A percentile compares a stretch with the other conserved stretches of the same genome.
These are phyloP conservation scores for Volvariella volvacea DNA, from an alignment of 1,284 basidiomycete genomes.

Conservation along the genomic window DNA sequence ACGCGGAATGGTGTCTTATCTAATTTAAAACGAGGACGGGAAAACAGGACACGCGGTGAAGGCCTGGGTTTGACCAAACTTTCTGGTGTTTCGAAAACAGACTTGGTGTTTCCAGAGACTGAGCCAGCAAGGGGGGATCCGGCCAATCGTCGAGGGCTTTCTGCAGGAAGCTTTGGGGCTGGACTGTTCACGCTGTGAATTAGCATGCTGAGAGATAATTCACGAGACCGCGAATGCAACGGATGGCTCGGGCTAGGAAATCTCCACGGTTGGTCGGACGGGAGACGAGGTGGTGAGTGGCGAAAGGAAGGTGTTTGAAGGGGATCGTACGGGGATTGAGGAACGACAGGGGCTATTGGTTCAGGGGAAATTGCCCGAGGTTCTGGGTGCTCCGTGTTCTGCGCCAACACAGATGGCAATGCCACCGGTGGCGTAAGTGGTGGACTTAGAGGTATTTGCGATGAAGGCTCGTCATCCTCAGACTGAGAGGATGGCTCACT, in stretches of 20 bases:
- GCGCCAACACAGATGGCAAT: background rate
- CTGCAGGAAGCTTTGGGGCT: slow-evolving; percentile 18
- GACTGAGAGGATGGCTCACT: background rate
- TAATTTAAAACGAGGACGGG: slow-evolving; percentile 20
- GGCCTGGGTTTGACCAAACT: slow-evolving; percentile 25
- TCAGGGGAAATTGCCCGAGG: slow-evolving; percentile 13
- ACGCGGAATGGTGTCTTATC: slow-evolving; percentile 14
- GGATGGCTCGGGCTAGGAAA: slow-evolving; percentile 69
- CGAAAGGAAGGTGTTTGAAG: slow-evolving; percentile 64
- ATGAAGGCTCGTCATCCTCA: slow-evolving; percentile 9
- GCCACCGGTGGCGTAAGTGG: slow-evolving; percentile 31
- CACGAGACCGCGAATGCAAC: slow-evolving; percentile 51
- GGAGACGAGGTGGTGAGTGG: slow-evolving; percentile 62
- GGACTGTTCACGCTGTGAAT: slow-evolving; percentile 33
- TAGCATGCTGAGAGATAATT: slow-evolving; percentile 59
- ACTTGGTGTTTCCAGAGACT: background rate
- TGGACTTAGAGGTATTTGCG: slow-evolving; percentile 23
- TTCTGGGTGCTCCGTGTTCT: background rate
- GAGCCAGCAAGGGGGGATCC: slow-evolving; percentile 17
- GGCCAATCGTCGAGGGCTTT: slow-evolving; percentile 6
- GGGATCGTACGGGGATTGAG: slow-evolving; percentile 68
- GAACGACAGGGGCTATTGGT: slow-evolving; percentile 28
- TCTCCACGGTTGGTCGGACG: slow-evolving; percentile 71
- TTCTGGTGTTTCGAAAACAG: slow-evolving; percentile 27
- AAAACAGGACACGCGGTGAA: slow-evolving; percentile 31